These are phyloP conservation scores for Macrophomina phaseolina DNA, from an alignment of 2,329 filamentous ascomycete genomes.

Conservation along the genomic window DNA sequence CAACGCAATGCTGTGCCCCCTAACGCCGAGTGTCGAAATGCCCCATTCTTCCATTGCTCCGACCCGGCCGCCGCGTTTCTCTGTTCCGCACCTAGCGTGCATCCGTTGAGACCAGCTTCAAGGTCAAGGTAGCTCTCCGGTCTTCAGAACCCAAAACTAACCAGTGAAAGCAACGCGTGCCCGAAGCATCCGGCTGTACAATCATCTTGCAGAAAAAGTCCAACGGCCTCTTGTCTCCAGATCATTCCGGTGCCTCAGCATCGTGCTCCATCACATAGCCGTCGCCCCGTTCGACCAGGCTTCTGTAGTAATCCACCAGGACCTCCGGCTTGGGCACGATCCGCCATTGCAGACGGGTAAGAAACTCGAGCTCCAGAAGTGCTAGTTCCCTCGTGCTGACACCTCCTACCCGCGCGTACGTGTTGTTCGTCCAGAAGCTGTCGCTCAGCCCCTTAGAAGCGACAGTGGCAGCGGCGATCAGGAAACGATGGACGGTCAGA, in stretches of 20 bases:
- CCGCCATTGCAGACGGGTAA: slow-evolving; percentile 92
- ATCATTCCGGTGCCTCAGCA: background rate
- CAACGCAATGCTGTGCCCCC: slow-evolving; percentile 26
- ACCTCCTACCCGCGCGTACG: slow-evolving; percentile 91
- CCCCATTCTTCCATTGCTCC: slow-evolving; percentile 17
- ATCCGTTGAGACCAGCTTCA: background rate
- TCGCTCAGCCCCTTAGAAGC: slow-evolving; percentile 96
- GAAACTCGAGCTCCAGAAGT: slow-evolving; percentile 88
- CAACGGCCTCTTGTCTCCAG: background rate
- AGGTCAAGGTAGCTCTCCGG: background rate
- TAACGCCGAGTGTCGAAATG: slow-evolving; percentile 25
- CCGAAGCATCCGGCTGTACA: background rate
- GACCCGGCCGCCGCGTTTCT: background rate
- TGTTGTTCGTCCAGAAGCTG: slow-evolving; percentile 97
- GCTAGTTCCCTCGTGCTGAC: slow-evolving; percentile 90
- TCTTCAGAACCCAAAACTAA: background rate
- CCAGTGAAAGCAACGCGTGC: background rate
- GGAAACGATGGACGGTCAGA: slow-evolving; percentile 93
- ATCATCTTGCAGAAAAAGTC: background rate
- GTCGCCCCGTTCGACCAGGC: slow-evolving; percentile 73
- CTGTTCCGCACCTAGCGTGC: background rate
- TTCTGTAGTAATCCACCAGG: slow-evolving; percentile 89
- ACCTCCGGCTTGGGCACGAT: slow-evolving; percentile 96
- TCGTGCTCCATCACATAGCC: slow-evolving; percentile 59
- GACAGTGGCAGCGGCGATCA: slow-evolving; percentile 94